Evolutionary conservation across 352 stramenopile species (phyloP).

Genomic region (Phytophthora tubulina): DNA sequence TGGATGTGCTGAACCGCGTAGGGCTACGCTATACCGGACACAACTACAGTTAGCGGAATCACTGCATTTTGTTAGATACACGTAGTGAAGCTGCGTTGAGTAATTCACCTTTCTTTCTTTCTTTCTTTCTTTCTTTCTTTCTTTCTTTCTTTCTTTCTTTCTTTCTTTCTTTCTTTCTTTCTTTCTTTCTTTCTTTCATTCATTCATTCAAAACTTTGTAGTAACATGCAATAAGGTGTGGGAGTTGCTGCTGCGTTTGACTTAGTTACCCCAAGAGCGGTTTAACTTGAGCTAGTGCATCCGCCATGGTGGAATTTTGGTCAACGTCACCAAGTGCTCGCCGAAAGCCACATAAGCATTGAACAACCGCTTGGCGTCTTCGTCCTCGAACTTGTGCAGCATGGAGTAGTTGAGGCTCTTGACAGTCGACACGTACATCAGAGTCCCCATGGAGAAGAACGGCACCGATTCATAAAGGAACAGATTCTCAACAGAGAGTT

Average conservation of each 20-base stretch:
- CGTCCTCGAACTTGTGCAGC: constrained; percentile 61
- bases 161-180: too few species aligned
- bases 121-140: background rate
- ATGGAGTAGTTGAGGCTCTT: constrained; percentile 72
- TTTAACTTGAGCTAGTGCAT: constrained; percentile 23
- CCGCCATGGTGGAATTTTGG: constrained; percentile 46
- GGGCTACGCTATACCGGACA: constrained; percentile 23
- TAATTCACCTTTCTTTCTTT: background rate
- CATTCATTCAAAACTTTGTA: background rate
- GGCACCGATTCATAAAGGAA: constrained; percentile 64
- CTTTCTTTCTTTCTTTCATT: background rate
- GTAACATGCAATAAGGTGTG: background rate
- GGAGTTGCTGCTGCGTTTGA: background rate
- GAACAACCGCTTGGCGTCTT: constrained; percentile 47
- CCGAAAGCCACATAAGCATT: constrained; percentile 56
- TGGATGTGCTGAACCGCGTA: constrained; percentile 32
- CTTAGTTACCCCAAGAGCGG: constrained; percentile 4
- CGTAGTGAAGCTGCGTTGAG: background rate
- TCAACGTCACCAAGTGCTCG: constrained; percentile 51
- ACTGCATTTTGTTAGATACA: background rate
- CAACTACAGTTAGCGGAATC: constrained; percentile 21
- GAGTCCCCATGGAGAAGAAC: constrained; percentile 54
- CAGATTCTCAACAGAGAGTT: constrained; percentile 48
- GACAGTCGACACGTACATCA: constrained; percentile 55
- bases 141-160: background rate